Percentiles rank a stretch among this genome's conserved stretches.
These are phyloP conservation scores for Trematosphaeria pertusa DNA, from an alignment of 2,329 filamentous ascomycete genomes.

Conservation along the genomic window DNA sequence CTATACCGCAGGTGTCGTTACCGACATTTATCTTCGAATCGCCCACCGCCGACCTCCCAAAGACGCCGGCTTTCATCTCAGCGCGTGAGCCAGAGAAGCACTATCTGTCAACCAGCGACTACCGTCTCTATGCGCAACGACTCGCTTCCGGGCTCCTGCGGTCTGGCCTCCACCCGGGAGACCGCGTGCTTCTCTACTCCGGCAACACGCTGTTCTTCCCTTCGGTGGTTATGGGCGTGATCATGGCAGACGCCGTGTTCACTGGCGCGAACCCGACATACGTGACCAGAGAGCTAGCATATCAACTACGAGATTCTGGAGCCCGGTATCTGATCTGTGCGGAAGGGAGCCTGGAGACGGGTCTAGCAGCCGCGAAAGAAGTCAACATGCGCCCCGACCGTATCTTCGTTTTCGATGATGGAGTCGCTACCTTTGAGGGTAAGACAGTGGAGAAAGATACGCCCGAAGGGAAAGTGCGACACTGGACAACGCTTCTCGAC, in stretches of 20 bases:
- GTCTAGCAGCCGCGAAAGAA: constrained; percentile 68
- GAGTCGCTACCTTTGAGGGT: constrained; percentile 53
- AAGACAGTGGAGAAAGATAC: constrained; percentile 40
- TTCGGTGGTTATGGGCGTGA: constrained; percentile 71
- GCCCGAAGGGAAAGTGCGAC: constrained; percentile 53
- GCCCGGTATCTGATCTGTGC: constrained; percentile 72
- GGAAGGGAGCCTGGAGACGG: constrained; percentile 65
- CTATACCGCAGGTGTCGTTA: constrained; percentile 55
- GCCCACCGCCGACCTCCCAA: constrained; percentile 55
- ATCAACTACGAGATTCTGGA: constrained; percentile 75
- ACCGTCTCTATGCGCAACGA: constrained; percentile 74
- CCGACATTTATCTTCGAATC: constrained; percentile 60
- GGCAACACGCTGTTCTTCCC: constrained; percentile 78
- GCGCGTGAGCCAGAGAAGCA: constrained; percentile 71
- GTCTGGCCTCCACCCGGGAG: constrained; percentile 68
- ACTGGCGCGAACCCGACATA: constrained; percentile 75
- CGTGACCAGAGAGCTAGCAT: constrained; percentile 73
- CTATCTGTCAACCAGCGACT: constrained; percentile 68
- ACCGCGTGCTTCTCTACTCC: constrained; percentile 76
- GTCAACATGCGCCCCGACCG: constrained; percentile 61
- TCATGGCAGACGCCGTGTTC: constrained; percentile 82
- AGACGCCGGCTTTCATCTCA: constrained; percentile 65
- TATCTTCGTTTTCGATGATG: constrained; percentile 72
- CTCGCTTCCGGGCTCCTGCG: constrained; percentile 71
- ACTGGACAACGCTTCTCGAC: constrained; percentile 70